Evolutionary conservation across 495 filamentous ascomycete species (phyloP).

Genomic region (Cudoniella acicularis): DNA sequence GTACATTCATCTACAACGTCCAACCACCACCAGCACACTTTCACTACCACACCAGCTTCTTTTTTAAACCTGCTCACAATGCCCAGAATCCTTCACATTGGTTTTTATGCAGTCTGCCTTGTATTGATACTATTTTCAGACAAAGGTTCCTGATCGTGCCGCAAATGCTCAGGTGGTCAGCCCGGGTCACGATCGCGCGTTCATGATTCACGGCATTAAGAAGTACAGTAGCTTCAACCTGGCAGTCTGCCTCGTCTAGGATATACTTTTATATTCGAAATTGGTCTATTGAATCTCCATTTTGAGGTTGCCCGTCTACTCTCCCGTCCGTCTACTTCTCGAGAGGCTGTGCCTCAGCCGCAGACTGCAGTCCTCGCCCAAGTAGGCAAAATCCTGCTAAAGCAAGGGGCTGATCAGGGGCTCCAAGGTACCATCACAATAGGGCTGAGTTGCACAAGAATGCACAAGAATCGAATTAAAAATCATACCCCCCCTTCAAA

Average conservation of each 20-base stretch:
- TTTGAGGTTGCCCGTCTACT: not conserved
- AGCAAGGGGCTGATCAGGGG: not conserved
- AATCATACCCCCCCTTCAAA: not conserved
- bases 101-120: not conserved
- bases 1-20: not conserved
- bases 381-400: not conserved
- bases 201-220: not conserved
- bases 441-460: not conserved
- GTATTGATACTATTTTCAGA: not conserved
- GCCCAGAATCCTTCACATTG: not conserved
- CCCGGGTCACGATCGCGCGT: not conserved
- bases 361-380: not conserved
- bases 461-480: not conserved
- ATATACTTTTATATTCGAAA: not conserved
- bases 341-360: conserved; percentile 2
- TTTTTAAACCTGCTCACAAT: not conserved
- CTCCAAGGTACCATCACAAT: not conserved
- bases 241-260: conserved; percentile 2
- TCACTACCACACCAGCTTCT: not conserved
- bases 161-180: conserved; percentile 1
- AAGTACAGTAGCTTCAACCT: not conserved
- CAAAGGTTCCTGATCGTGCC: not conserved
- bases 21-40: not conserved
- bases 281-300: conserved; percentile 1
- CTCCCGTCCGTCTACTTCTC: not conserved